Base-by-base conservation (phyloP, 2,329 filamentous ascomycete species). In the Venturia carpophila region DNA sequence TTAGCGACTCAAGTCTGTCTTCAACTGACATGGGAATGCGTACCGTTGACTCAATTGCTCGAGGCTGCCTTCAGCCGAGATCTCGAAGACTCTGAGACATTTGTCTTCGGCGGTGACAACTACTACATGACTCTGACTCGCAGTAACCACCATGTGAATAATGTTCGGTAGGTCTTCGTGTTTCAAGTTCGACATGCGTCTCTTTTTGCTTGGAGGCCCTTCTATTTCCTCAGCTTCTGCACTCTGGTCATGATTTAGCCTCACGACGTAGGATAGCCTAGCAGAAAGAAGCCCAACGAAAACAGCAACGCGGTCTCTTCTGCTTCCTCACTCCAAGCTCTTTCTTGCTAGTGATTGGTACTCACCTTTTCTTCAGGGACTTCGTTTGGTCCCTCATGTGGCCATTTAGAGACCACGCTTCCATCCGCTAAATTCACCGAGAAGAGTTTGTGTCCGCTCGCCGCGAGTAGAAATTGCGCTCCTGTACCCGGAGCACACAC, bases 61-160 rank as follows among this genome's bases (percentile, higher is more conserved):
- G 37, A 97, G 76, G 3, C 76, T 76, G 1, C 87, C 89, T 63
- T 83, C 76, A 1, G 81, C 77, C 39, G 85, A 81, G 66, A 92
- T 80, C 69, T 85, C 80, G 73, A 97, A 90, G 0, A 97, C 90
- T 74, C 90, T 90, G 49, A 99, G 82, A 62, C 84, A 86, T 79
- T 99, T 99, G 79, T 97, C 94, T 71, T 96, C 91, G n/a, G 85
- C 87, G 10, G 92, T 96, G 39, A 95, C 84, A 27, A 86, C 89
- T 52, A 96, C 79, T 24, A 95, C 74, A 76, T 96, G 80, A 52
- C 83, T 80, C 17, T 87, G 84, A 69, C 89, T 81, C 17, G 79
- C 74, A 0, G 91, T 88, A 37, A 83, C 77, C 27, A 83, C 79
- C 68, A 97, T 73, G 68, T 88, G 84, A 66, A 87, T 88, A 64